phyloP scores from a whole-genome alignment of 2,329 filamentous ascomycete species.

The Stenocarpella maydis region DNA sequence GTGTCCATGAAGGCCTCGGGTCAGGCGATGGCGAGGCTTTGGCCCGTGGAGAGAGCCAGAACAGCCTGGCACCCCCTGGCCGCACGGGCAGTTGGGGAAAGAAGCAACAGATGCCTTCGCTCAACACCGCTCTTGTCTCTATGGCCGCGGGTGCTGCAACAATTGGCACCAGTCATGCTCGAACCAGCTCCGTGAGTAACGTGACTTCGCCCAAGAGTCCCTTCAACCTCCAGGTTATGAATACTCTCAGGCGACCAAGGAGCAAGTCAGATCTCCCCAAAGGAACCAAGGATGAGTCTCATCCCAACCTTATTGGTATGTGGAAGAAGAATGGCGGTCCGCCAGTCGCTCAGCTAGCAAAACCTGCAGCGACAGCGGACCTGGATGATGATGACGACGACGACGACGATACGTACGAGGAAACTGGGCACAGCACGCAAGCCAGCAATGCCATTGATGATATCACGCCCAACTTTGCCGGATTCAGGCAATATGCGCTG shows the following conservation, averaged over 20 bases:
- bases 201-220: conserved; percentile 63
- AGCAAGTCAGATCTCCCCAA: conserved; percentile 64
- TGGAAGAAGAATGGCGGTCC: conserved; percentile 62
- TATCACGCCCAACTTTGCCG: conserved; percentile 76
- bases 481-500: conserved; percentile 78
- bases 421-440: conserved; percentile 68
- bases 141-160: conserved; percentile 64
- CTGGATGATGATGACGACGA: conserved; percentile 57
- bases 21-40: conserved; percentile 42
- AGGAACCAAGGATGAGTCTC: conserved; percentile 47
- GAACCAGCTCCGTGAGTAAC: conserved; percentile 67
- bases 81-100: conserved; percentile 60
- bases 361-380: conserved; percentile 42
- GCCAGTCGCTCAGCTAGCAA: conserved; percentile 59
- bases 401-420: conserved; percentile 63
- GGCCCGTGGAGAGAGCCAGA: conserved; percentile 51
- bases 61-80: conserved; percentile 61
- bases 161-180: conserved; percentile 64
- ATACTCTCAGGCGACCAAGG: conserved; percentile 60
- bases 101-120: conserved; percentile 61
- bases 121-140: conserved; percentile 66
- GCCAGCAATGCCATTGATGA: conserved; percentile 69
- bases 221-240: conserved; percentile 56
- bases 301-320: conserved; percentile 57
- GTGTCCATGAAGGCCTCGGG: conserved; percentile 48